Percentiles rank a stretch among this genome's conserved stretches.
These are phyloP conservation scores for Xylaria sp. DNA, from an alignment of 2,329 filamentous ascomycete genomes.

Conservation along the genomic window DNA sequence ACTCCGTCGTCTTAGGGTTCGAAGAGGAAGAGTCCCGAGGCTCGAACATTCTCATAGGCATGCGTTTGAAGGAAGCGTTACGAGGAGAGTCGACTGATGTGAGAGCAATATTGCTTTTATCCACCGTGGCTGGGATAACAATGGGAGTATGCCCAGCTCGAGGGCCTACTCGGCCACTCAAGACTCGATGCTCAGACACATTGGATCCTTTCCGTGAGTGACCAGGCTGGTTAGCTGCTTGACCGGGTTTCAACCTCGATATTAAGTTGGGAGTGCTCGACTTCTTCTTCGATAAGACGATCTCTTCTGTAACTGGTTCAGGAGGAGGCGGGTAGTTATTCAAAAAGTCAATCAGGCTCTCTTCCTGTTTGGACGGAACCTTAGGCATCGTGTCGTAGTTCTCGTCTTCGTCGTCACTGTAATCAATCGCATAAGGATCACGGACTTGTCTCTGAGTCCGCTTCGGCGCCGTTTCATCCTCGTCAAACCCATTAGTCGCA, in stretches of 20 bases:
- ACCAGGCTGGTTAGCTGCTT: constrained; percentile 25
- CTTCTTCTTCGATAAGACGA: constrained; percentile 55
- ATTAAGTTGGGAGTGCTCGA: constrained; percentile 58
- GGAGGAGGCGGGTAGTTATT: constrained; percentile 62
- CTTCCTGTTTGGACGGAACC: constrained; percentile 48
- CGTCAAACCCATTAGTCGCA: constrained; percentile 38
- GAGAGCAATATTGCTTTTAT: constrained; percentile 36
- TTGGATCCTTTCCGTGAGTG: constrained; percentile 25
- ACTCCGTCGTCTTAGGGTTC: constrained; percentile 53
- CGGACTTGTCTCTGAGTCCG: constrained; percentile 72
- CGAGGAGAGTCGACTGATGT: constrained; percentile 17
- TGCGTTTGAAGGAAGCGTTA: constrained; percentile 35
- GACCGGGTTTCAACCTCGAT: constrained; percentile 45
- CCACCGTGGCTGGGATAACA: constrained; percentile 43
- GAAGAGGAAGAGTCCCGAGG: constrained; percentile 47
- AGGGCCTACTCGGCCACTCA: constrained; percentile 38
- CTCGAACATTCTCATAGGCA: constrained; percentile 54
- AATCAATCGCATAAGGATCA: constrained; percentile 91
- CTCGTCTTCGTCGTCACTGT: constrained; percentile 62
- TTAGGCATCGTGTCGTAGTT: constrained; percentile 41
- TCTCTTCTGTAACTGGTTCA: constrained; percentile 38
- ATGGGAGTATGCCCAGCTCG: constrained; percentile 47
- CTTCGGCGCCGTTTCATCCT: constrained; percentile 56
- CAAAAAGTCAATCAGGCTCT: constrained; percentile 70
- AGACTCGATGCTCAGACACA: constrained; percentile 33